phyloP scores from a whole-genome alignment of 805 yeast genomes.

The Candida wancherniae region DNA sequence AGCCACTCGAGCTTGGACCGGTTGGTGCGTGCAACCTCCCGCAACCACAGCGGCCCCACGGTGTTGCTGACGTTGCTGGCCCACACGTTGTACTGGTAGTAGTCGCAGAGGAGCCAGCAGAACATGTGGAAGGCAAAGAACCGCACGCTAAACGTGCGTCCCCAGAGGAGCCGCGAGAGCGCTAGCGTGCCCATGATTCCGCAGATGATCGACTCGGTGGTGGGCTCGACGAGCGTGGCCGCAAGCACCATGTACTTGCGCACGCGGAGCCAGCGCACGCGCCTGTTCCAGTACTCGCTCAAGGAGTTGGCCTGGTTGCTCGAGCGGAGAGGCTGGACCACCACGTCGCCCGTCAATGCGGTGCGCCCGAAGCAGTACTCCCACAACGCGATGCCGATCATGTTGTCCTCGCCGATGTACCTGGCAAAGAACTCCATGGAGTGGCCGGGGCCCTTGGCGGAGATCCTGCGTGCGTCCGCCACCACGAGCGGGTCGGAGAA shows the following conservation, averaged over 20 bases:
- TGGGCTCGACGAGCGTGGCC: conserved; percentile 82
- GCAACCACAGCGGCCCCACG: conserved; percentile 12
- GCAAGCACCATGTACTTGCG: conserved; percentile 81
- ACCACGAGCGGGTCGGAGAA: conserved; percentile 28
- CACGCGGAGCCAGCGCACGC: conserved; percentile 83
- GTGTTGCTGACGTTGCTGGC: conserved; percentile 20
- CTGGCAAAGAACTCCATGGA: conserved; percentile 69
- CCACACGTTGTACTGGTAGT: conserved; percentile 48
- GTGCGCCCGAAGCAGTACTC: conserved; percentile 60
- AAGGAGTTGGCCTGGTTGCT: conserved; percentile 34
- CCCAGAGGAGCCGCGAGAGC: conserved; percentile 39
- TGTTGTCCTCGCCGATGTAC: conserved; percentile 88
- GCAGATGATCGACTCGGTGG: conserved; percentile 70
- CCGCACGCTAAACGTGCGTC: conserved; percentile 24
- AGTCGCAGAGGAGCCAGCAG: conserved; percentile 65
- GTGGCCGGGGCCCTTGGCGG: conserved; percentile 33
- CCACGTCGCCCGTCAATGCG: conserved; percentile 74
- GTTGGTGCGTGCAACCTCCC: conserved; percentile 14
- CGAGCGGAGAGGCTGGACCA: conserved; percentile 60
- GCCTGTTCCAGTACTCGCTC: conserved; percentile 56
- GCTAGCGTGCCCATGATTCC: conserved; percentile 66
- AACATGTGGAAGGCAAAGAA: conserved; percentile 50
- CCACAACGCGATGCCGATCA: conserved; percentile 88
- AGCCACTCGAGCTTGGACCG: conserved; percentile 24
- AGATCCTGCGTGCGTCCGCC: conserved; percentile 24